A percentile compares a stretch with the other conserved stretches of the same genome.
phyloP scores from a whole-genome alignment of 2,329 filamentous ascomycete species.

The Trichoderma sp. region DNA sequence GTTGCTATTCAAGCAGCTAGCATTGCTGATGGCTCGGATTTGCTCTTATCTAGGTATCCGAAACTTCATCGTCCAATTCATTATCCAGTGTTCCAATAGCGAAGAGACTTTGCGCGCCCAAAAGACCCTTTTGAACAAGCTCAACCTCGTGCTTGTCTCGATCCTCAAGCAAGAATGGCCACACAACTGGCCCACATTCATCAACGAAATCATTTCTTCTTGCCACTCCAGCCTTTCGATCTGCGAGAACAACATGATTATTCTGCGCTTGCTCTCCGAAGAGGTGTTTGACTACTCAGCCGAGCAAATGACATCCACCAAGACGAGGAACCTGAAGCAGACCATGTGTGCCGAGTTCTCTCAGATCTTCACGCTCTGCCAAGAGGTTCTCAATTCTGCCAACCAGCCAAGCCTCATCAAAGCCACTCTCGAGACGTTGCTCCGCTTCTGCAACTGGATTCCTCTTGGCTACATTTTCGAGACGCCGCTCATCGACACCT shows the following conservation, averaged over 20 bases:
- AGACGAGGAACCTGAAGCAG: conserved; percentile 94
- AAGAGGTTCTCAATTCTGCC: conserved; percentile 89
- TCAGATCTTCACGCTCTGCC: conserved; percentile 96
- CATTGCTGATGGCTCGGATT: conserved; percentile 38
- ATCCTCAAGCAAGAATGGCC: conserved; percentile 99
- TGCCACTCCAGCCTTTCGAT: conserved; percentile 95
- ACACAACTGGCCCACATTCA: conserved; percentile 99
- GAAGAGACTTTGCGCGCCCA: conserved; percentile 86
- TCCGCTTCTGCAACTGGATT: conserved; percentile 99
- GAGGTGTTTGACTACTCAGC: conserved; percentile 99
- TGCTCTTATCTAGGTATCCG: conserved; percentile 71
- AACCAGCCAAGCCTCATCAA: conserved; percentile 88
- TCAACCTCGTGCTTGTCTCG: conserved; percentile 95
- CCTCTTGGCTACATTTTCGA: conserved; percentile 98
- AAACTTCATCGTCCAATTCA: conserved; percentile 98
- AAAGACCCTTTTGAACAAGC: conserved; percentile 92
- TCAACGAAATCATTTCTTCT: conserved; percentile 98
- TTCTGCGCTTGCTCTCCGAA: conserved; percentile 90
- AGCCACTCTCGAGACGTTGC: conserved; percentile 92
- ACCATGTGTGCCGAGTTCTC: conserved; percentile 99
- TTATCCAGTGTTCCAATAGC: conserved; percentile 88
- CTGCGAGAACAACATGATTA: conserved; percentile 99
- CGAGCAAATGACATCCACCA: conserved; percentile 98
- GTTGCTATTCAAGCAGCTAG: neutral
- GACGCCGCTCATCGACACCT: conserved; percentile 91